phyloP scores from a whole-genome alignment of 345 rosid genomes.

The Eucalyptus paniculata region DNA sequence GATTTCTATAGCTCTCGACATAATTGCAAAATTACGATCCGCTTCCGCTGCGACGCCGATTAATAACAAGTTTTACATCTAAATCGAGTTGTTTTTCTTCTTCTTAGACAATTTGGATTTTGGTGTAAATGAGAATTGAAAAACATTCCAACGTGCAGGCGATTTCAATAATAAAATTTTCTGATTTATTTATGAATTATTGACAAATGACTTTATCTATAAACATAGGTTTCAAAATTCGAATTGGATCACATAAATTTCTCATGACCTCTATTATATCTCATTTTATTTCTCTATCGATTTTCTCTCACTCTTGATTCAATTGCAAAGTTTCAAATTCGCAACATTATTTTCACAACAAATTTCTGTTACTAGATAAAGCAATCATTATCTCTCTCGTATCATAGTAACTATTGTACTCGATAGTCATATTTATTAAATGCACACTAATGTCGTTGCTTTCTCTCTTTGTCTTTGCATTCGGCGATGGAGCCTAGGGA shows the following conservation, averaged over 20 bases:
- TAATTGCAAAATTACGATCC: no score
- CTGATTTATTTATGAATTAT: no score
- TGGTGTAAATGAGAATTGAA: neutral
- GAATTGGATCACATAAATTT: neutral
- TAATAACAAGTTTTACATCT: no score
- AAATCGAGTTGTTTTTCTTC: neutral
- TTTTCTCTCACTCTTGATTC: neutral
- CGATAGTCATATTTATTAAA: neutral
- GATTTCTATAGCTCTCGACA: no score
- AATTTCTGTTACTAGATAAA: no score
- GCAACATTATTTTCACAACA: neutral
- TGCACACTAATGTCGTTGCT: neutral
- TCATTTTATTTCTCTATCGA: neutral
- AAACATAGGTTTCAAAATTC: neutral
- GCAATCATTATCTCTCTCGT: neutral
- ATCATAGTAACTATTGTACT: neutral
- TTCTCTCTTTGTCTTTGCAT: neutral
- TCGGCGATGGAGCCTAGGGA: no score
- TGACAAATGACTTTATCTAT: neutral
- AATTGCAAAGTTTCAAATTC: neutral
- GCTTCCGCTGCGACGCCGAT: no score
- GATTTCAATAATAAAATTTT: no score
- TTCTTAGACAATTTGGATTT: neutral
- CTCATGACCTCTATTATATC: neutral
- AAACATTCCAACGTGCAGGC: fast-evolving